These are phyloP conservation scores for Pilasporangium apinafurcum DNA, from an alignment of 352 stramenopile genomes.

Conservation along the genomic window DNA sequence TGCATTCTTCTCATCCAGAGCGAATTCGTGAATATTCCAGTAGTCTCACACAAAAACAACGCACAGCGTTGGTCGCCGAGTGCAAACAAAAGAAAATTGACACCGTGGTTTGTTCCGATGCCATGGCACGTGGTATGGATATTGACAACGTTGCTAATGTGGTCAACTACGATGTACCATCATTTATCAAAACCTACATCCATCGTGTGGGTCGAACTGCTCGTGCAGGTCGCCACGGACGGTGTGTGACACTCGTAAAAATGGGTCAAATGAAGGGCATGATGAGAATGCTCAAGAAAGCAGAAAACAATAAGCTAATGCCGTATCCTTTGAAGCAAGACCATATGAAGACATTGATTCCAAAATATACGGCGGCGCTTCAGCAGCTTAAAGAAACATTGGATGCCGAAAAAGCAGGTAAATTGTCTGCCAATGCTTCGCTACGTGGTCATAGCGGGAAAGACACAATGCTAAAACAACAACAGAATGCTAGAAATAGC, in stretches of 20 bases:
- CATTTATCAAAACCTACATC: slow-evolving; percentile 90
- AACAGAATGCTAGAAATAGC: background rate
- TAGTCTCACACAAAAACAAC: slow-evolving; percentile 74
- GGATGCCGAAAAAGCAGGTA: slow-evolving; percentile 67
- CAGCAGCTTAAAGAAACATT: slow-evolving; percentile 74
- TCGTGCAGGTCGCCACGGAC: slow-evolving; percentile 68
- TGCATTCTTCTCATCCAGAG: slow-evolving; percentile 55
- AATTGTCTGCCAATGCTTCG: slow-evolving; percentile 40
- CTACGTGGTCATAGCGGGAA: slow-evolving; percentile 9
- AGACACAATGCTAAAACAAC: background rate
- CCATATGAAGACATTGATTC: slow-evolving; percentile 79
- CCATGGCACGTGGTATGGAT: slow-evolving; percentile 92
- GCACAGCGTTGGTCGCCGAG: slow-evolving; percentile 65
- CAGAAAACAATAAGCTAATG: slow-evolving; percentile 68
- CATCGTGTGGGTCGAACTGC: slow-evolving; percentile 81
- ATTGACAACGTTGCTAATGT: slow-evolving; percentile 89
- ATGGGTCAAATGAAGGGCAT: slow-evolving; percentile 77
- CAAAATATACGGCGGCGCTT: slow-evolving; percentile 61
- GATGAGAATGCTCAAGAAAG: slow-evolving; percentile 81
- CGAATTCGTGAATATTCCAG: slow-evolving; percentile 79
- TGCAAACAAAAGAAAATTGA: slow-evolving; percentile 61
- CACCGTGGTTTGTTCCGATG: slow-evolving; percentile 89
- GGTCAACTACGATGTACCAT: slow-evolving; percentile 93
- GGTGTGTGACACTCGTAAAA: slow-evolving; percentile 77
- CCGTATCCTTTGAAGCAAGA: slow-evolving; percentile 53